phyloP scores from a whole-genome alignment of 305 asterid species.

The Fraxinus sp. region DNA sequence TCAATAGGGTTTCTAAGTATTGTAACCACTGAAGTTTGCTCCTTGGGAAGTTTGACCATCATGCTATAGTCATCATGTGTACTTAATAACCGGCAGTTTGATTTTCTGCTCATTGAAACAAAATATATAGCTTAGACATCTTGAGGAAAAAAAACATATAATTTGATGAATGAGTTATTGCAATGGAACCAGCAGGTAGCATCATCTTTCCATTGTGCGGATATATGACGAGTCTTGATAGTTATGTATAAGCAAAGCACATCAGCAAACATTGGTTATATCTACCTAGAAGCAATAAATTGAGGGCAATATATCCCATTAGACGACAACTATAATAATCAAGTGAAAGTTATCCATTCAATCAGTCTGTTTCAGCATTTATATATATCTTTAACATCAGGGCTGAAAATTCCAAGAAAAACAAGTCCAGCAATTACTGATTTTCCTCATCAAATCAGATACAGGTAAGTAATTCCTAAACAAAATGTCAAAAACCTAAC shows the following conservation, averaged over 20 bases:
- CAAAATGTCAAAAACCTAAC: not conserved
- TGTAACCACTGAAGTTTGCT: slow-evolving; percentile 81
- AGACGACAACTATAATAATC: not conserved
- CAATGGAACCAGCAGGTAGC: not conserved
- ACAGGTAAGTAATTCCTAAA: slow-evolving; percentile 6
- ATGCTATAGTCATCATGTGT: slow-evolving; percentile 96
- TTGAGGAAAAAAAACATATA: not conserved
- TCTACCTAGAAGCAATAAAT: slow-evolving; percentile 5
- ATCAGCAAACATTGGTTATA: slow-evolving; percentile 1
- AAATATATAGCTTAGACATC: slow-evolving; percentile 19
- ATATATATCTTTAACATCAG: not conserved
- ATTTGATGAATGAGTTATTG: not conserved
- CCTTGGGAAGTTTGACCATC: slow-evolving; percentile 79
- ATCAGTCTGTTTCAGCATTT: not conserved
- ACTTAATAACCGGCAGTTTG: slow-evolving; percentile 73
- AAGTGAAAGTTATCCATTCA: not conserved
- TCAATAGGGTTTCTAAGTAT: slow-evolving; percentile 92
- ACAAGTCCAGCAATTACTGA: not conserved
- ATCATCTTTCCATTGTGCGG: slow-evolving; percentile 15
- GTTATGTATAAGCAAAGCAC: slow-evolving; percentile 4
- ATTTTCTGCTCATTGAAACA: slow-evolving; percentile 54
- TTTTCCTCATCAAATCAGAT: not conserved
- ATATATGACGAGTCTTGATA: not conserved
- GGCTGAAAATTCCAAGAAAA: not conserved
- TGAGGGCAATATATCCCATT: not conserved